Evolutionary conservation across 768 basidiomycete genomes (phyloP).

Genomic region (Tricholoma hemisulphureum): DNA sequence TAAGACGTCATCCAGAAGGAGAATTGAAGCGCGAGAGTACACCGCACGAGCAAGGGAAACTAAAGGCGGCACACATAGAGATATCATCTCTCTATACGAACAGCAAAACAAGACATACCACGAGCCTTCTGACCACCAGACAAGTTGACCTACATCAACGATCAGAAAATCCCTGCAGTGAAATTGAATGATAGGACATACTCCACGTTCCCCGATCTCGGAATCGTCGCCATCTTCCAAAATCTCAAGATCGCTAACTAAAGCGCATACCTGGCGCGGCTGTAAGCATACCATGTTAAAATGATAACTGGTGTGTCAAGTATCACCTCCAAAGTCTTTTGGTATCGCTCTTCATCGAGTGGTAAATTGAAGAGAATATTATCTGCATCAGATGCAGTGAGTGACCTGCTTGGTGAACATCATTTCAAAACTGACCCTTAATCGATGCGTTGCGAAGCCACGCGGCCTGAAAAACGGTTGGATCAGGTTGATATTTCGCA

Average conservation of each 20-base stretch:
- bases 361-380: slow-evolving; percentile 79
- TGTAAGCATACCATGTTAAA: not conserved
- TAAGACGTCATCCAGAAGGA: slow-evolving; percentile 83
- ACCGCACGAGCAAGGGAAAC: slow-evolving; percentile 82
- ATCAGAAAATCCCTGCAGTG: no score
- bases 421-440: slow-evolving; percentile 31
- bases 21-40: slow-evolving; percentile 79
- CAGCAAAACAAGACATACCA: slow-evolving; percentile 42
- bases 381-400: slow-evolving; percentile 18
- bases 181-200: slow-evolving; percentile 30
- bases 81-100: not conserved
- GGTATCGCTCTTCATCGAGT: slow-evolving; percentile 68
- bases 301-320: slow-evolving; percentile 21
- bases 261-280: slow-evolving; percentile 49
- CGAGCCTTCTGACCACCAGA: slow-evolving; percentile 68
- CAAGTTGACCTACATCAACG: slow-evolving; percentile 40
- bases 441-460: slow-evolving; percentile 77
- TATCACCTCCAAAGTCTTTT: slow-evolving; percentile 69
- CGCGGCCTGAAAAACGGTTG: slow-evolving; percentile 35
- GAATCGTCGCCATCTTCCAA: slow-evolving; percentile 86
- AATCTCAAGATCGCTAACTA: slow-evolving; percentile 74
- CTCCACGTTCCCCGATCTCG: slow-evolving; percentile 86
- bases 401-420: not conserved
- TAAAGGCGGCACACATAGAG: slow-evolving; percentile 21
- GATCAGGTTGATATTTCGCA: not conserved